These are phyloP conservation scores for Ophiostoma tasmaniense DNA, from an alignment of 2,329 filamentous ascomycete genomes.

Conservation along the genomic window DNA sequence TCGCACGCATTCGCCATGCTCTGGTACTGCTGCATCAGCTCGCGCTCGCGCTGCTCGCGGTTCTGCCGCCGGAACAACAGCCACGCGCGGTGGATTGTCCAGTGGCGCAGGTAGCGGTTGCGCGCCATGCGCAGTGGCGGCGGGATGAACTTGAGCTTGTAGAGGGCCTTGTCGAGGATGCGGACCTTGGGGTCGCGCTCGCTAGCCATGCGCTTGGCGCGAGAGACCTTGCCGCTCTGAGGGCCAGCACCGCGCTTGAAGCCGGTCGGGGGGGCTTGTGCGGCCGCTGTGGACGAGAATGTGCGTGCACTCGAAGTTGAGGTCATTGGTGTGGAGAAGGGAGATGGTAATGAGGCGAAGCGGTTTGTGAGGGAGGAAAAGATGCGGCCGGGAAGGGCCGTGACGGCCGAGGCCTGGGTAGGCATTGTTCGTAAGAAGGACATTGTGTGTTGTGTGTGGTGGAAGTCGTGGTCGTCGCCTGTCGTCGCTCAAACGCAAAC, in stretches of 20 bases:
- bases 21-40: slow-evolving; percentile 71
- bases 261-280: background rate
- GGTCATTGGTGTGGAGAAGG: background rate
- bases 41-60: slow-evolving; percentile 54
- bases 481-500: background rate
- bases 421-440: slow-evolving; percentile 5
- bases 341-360: background rate
- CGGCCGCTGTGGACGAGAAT: slow-evolving; percentile 2
- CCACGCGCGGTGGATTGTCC: slow-evolving; percentile 98
- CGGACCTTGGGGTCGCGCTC: slow-evolving; percentile 29
- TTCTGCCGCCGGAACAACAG: slow-evolving; percentile 66
- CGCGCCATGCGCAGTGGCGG: slow-evolving; percentile 80
- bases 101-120: slow-evolving; percentile 82
- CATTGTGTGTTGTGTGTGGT: background rate
- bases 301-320: background rate
- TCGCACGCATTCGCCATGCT: slow-evolving; percentile 81
- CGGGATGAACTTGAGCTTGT: slow-evolving; percentile 31
- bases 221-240: background rate
- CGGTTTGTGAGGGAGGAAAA: slow-evolving; percentile 11
- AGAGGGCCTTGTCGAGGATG: slow-evolving; percentile 28
- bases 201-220: slow-evolving; percentile 16
- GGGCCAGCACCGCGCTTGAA: background rate
- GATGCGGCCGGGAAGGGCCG: slow-evolving; percentile 12
- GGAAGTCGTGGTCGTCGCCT: background rate
- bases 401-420: background rate